Percentiles rank a stretch among this genome's conserved stretches.
phyloP scores from a whole-genome alignment of 352 stramenopile species.

The Phytopythium chamaehyphon region DNA sequence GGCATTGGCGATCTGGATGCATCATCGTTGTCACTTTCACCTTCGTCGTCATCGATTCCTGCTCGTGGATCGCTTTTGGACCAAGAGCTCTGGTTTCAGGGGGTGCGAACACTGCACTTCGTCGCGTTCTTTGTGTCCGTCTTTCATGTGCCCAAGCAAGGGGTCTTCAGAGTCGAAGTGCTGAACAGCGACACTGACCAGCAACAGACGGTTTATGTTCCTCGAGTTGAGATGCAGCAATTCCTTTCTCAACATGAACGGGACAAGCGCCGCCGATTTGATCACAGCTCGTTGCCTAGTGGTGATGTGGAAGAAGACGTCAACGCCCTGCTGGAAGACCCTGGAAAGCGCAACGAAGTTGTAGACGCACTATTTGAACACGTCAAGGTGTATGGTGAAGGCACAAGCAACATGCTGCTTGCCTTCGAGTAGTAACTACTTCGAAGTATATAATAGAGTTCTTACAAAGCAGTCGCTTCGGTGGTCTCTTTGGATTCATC shows the following conservation, averaged over 20 bases:
- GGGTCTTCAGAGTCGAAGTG: constrained; percentile 64
- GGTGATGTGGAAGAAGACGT: neutral
- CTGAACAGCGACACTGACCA: constrained; percentile 81
- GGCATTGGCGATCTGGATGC: constrained; percentile 1
- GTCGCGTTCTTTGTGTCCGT: constrained; percentile 73
- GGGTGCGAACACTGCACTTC: constrained; percentile 52
- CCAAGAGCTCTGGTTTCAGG: constrained; percentile 70
- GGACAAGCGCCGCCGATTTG: constrained; percentile 13
- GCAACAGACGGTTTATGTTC: constrained; percentile 73
- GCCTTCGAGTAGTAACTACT: constrained; percentile 74
- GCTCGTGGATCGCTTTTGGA: constrained; percentile 25
- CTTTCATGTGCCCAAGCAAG: constrained; percentile 59
- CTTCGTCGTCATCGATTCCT: constrained; percentile 10
- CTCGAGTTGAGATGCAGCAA: constrained; percentile 45
- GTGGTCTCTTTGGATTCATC: neutral
- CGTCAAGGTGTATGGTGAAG: constrained; percentile 53
- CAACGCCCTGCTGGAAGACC: constrained; percentile 12
- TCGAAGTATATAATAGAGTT: constrained; percentile 10
- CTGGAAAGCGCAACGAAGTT: constrained; percentile 30
- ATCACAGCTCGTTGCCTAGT: neutral
- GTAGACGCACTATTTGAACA: constrained; percentile 59
- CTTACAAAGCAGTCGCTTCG: constrained; percentile 2
- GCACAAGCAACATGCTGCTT: constrained; percentile 44
- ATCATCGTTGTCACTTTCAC: neutral
- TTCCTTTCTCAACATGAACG: constrained; percentile 53